phyloP scores from a whole-genome alignment of 495 filamentous ascomycete genomes.

The Penicillium lagena region DNA sequence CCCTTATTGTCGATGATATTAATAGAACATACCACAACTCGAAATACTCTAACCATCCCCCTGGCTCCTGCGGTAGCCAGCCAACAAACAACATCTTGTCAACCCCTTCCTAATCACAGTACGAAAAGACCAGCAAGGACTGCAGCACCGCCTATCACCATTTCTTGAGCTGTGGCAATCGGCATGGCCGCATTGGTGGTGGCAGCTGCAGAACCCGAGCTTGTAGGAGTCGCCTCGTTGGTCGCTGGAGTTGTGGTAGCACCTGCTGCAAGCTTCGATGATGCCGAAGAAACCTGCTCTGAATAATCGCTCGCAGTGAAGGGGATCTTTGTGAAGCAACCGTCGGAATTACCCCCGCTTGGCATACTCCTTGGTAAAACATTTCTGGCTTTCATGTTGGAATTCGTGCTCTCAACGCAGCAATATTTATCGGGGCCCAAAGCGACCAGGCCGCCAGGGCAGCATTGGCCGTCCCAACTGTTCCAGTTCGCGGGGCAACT shows the following conservation, averaged over 20 bases:
- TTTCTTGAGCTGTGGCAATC: constrained; percentile 3
- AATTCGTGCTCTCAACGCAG: constrained; percentile 8
- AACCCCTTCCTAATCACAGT: too few species aligned
- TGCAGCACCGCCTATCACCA: background rate
- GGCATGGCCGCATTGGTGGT: constrained; percentile 10
- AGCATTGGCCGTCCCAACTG: constrained; percentile 1
- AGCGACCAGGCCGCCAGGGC: constrained; percentile 8
- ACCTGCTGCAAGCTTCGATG: constrained; percentile 4
- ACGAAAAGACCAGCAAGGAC: too few species aligned
- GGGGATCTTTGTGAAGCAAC: constrained; percentile 6
- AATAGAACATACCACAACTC: too few species aligned
- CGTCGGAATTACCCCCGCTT: background rate
- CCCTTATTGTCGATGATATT: too few species aligned
- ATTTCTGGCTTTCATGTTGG: background rate
- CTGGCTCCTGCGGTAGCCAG: too few species aligned
- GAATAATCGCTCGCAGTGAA: constrained; percentile 15
- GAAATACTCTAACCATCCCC: too few species aligned
- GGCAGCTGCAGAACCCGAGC: constrained; percentile 2
- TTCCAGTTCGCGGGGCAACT: constrained; percentile 8
- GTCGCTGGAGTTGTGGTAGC: constrained; percentile 1
- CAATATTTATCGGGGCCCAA: constrained; percentile 3
- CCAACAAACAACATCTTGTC: too few species aligned
- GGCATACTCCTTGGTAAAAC: constrained; percentile 1
- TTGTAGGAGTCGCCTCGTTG: background rate
- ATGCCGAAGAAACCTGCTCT: constrained; percentile 10